Evolutionary conservation across 257 asterid species (phyloP), one percentile per base, ranked within the genome.

Genomic region (Penstemon barbatus): DNA sequence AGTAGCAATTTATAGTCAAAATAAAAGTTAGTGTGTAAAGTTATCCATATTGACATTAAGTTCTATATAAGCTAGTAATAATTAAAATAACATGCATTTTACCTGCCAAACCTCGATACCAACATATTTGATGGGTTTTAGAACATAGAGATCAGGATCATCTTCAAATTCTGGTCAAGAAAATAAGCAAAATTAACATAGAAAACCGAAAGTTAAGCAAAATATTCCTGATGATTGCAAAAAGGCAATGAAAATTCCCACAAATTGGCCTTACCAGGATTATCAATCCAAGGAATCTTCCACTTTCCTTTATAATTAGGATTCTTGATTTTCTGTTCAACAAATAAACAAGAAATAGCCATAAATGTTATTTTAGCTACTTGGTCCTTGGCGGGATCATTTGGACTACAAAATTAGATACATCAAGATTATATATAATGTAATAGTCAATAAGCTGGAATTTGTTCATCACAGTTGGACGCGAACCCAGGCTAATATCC

Each of bases 81-180:
- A 50, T 70, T 63, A 33, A 60, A 44, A 50, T 33, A 46, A 57
- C 15, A 54, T 46, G 6, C 25, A 37, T 40, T 77, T 58, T 74
- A 84, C 97, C 97, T 91, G 97, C 97, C 97, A 91, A 72, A 91
- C 85, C 81, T 91, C 97, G 44, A 91, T 91, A 39, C 96, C 97
- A 0, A 91, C 86, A 69, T 91, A 87, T 74, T 81, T 91, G 75
- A 91, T 82, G 57, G 96, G 95, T 88, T 82, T 89, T 69, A 88
- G 66, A 61, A 91, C 97, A 82, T 91, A 89, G 44, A 89, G 82
- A 74, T 91, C 96, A 45, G 97, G 96, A 76, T 91, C 97, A 69
- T 88, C 96, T 75, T 91, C 96, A 57, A 91, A 91, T 74, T 89
- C 96, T 91, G 80, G 33, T 63, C 59, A 63, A 45, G 36, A 45